phyloP scores from a whole-genome alignment of 768 basidiomycete genomes.

The Pluteus cervinus region DNA sequence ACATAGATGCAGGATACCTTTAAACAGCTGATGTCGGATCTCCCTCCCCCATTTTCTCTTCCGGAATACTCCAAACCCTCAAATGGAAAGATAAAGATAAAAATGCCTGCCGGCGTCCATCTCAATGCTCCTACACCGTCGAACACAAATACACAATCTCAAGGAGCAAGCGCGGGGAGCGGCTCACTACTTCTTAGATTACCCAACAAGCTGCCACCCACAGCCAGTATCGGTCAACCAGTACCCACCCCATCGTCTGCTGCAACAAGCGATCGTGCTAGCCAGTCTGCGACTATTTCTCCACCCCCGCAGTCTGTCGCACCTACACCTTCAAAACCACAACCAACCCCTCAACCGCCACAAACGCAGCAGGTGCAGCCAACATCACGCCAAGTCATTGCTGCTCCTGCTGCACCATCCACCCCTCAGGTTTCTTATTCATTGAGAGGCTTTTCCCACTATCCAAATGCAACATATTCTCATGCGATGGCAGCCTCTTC shows the following conservation, averaged over 20 bases:
- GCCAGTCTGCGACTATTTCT: conserved; percentile 9
- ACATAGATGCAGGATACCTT: conserved; percentile 54
- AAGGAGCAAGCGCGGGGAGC: conserved; percentile 2
- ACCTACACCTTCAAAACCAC: conserved; percentile 26
- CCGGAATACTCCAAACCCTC: conserved; percentile 54
- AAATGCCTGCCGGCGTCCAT: conserved; percentile 36
- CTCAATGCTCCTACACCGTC: conserved; percentile 14
- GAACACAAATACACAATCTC: conserved; percentile 8
- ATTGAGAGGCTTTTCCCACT: conserved; percentile 33
- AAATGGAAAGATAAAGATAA: conserved; percentile 66
- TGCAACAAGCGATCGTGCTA: conserved; percentile 16
- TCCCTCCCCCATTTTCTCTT: conserved; percentile 62
- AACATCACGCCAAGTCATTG: conserved; percentile 3
- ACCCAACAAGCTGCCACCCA: conserved; percentile 21
- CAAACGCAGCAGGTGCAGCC: conserved; percentile 7
- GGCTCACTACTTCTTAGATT: conserved; percentile 28
- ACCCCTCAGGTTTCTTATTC: conserved; percentile 4
- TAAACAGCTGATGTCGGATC: conserved; percentile 69
- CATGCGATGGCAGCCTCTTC: conserved; percentile 18
- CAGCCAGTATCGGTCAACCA: conserved; percentile 14
- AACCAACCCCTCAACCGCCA: too few species aligned
- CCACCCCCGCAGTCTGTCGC: conserved; percentile 24
- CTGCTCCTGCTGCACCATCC: neutral
- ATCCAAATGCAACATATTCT: conserved; percentile 51
- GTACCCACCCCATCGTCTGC: conserved; percentile 17